These are phyloP conservation scores for Kwoniella mangroviensis DNA, from an alignment of 768 basidiomycete species.

Conservation along the genomic window DNA sequence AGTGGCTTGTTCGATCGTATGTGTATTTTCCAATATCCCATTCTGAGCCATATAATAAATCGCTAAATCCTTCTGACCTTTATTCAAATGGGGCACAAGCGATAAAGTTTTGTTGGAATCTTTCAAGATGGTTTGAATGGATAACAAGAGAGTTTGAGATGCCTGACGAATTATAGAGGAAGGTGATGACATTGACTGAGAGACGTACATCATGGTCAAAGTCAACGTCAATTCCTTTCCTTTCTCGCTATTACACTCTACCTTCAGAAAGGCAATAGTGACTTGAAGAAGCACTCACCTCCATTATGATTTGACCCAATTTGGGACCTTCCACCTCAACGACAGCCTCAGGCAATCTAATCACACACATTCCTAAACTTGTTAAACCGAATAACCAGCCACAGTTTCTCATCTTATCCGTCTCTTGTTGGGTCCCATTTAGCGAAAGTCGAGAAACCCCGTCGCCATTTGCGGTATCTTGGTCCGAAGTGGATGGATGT, in stretches of 20 bases:
- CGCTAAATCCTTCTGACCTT: conserved; percentile 39
- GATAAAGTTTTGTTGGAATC: conserved; percentile 32
- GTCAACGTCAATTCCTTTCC: background rate
- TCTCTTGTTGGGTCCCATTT: conserved; percentile 10
- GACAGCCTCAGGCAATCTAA: conserved; percentile 40
- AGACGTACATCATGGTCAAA: background rate
- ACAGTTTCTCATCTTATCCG: conserved; percentile 20
- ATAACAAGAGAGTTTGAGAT: conserved; percentile 41
- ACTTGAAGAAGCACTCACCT: conserved; percentile 31
- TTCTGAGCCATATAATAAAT: conserved; percentile 50
- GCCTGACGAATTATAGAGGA: conserved; percentile 40
- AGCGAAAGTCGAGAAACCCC: background rate
- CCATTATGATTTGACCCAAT: conserved; percentile 34
- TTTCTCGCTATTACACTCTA: too few species aligned
- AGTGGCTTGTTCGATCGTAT: background rate
- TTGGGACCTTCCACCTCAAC: conserved; percentile 36
- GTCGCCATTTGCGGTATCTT: background rate
- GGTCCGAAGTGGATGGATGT: conserved; percentile 11
- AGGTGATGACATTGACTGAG: conserved; percentile 29
- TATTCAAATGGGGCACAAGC: conserved; percentile 30
- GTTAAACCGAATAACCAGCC: conserved; percentile 45
- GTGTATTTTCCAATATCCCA: conserved; percentile 22
- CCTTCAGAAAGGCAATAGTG: too few species aligned
- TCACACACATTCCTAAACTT: conserved; percentile 43
- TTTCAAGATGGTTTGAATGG: conserved; percentile 38